A percentile compares a stretch with the other conserved stretches of the same genome.
These are phyloP conservation scores for Aotearoamyces nothofagi DNA, from an alignment of 2,329 filamentous ascomycete genomes.

Conservation along the genomic window DNA sequence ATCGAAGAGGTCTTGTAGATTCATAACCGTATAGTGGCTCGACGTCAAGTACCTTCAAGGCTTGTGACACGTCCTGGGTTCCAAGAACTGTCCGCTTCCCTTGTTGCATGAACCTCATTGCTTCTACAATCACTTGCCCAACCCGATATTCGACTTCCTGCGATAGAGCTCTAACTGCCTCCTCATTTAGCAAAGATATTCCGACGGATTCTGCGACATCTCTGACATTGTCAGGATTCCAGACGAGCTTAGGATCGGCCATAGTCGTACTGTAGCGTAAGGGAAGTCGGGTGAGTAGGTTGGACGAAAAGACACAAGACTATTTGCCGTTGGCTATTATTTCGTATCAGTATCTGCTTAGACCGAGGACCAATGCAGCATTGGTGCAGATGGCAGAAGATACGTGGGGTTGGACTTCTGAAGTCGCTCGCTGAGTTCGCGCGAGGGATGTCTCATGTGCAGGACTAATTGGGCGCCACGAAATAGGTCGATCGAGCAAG, in stretches of 20 bases:
- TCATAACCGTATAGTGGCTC: conserved; percentile 96
- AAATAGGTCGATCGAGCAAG: too few relatives aligned
- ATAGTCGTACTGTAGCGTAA: too few relatives aligned
- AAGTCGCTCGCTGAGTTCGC: too few relatives aligned
- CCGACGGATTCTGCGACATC: conserved; percentile 96
- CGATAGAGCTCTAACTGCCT: conserved; percentile 73
- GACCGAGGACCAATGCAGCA: too few relatives aligned
- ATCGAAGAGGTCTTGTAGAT: conserved; percentile 73
- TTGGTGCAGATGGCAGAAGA: too few relatives aligned
- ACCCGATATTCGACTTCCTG: conserved; percentile 94
- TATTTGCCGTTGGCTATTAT: too few relatives aligned
- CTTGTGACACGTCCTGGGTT: conserved; percentile 79
- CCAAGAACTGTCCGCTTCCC: conserved; percentile 73
- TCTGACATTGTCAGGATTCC: conserved; percentile 91
- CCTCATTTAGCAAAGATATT: conserved; percentile 65
- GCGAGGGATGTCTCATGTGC: too few relatives aligned
- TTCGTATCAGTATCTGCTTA: too few relatives aligned
- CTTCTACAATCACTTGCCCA: conserved; percentile 84
- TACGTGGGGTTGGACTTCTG: too few relatives aligned
- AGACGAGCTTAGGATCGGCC: conserved; percentile 40
- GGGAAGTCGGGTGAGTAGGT: not conserved
- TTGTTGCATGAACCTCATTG: conserved; percentile 91
- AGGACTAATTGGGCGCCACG: too few relatives aligned
- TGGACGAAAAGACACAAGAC: too few relatives aligned
- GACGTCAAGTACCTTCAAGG: conserved; percentile 73